These are phyloP conservation scores for Hemileccinum rubropunctum DNA, from an alignment of 768 basidiomycete species.

Conservation along the genomic window DNA sequence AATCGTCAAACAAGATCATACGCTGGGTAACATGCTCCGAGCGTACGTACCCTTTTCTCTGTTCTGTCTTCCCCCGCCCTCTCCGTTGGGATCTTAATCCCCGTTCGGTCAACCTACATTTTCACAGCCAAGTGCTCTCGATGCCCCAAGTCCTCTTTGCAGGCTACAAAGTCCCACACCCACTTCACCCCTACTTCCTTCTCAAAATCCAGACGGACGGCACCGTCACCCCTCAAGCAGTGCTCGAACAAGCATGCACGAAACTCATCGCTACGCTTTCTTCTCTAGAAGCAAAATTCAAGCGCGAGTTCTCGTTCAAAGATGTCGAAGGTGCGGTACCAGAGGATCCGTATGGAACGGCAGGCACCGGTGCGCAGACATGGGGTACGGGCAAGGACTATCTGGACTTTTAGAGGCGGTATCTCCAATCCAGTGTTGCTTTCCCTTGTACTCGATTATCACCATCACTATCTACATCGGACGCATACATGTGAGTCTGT, in stretches of 20 bases:
- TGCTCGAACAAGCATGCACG: constrained; percentile 80
- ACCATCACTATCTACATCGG: too few species aligned
- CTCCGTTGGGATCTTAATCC: neutral
- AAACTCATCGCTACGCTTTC: constrained; percentile 73
- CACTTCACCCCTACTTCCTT: constrained; percentile 89
- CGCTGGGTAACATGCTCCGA: constrained; percentile 94
- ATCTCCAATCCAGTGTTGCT: neutral
- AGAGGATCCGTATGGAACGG: constrained; percentile 52
- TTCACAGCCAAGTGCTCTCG: constrained; percentile 77
- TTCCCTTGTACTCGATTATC: neutral
- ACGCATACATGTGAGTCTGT: too few species aligned
- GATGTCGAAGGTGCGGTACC: constrained; percentile 53
- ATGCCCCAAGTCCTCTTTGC: constrained; percentile 91
- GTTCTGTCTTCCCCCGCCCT: neutral
- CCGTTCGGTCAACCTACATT: constrained; percentile 6
- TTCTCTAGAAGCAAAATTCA: constrained; percentile 72
- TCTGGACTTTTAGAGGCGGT: constrained; percentile 44
- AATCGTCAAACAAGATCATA: constrained; percentile 96
- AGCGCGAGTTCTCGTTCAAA: constrained; percentile 78
- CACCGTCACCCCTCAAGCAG: constrained; percentile 72
- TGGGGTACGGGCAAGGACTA: constrained; percentile 54
- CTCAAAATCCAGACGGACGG: constrained; percentile 97
- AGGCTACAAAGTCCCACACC: constrained; percentile 97
- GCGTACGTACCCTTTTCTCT: constrained; percentile 54
- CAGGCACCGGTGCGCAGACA: constrained; percentile 37